Evolutionary conservation across 2,329 filamentous ascomycete genomes (phyloP), one percentile per base, ranked within the genome.

Genomic region (Leptosphaerulina australis): DNA sequence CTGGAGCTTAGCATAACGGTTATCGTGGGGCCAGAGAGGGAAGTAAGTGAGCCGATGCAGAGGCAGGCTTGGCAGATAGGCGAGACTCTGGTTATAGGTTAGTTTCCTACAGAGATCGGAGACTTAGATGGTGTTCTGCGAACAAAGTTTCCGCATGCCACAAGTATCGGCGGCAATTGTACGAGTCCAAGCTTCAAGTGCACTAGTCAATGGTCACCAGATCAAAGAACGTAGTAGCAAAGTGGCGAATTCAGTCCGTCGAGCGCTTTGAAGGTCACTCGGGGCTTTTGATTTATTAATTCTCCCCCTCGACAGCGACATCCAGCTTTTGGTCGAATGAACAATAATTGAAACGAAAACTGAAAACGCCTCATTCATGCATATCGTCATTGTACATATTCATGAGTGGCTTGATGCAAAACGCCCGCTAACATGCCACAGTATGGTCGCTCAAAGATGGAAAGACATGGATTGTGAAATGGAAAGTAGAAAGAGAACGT

Each of bases 341-440:
- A 46, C 18, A 33, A 28, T 51, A 26, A 36, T 43, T 5, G 26
- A 17, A 28, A 5, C 28, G 29, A 11, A 39, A 24, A 50, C 52
- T 28, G 41, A 37, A 56, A 61, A 63, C 60, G 59, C 60, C 64
- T 54, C 53, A 38, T 60, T 58, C 56, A 66, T 66, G 61, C 60
- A 59, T 60, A 48, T 50, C 41, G 31, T 60, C 47, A 53, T 64
- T 56, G 54, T 59, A 63, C 53, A 61, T 49, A 53, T 44, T 38
- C 40, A 20, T 44, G 26, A 31, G 20, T 48, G 34, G 38, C 36
- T 46, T 41, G 33, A 46, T 46, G 43, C 40, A 53, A 54, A 63
- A 62, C 58, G 58, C 62, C 58, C 62, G 62, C 62, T 64, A 55
- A 63, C 58, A 49, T 64, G 58, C 61, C 58, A 53, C 47, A 58